Evolutionary conservation across 805 yeast species (phyloP).

Genomic region (Candida maesae): DNA sequence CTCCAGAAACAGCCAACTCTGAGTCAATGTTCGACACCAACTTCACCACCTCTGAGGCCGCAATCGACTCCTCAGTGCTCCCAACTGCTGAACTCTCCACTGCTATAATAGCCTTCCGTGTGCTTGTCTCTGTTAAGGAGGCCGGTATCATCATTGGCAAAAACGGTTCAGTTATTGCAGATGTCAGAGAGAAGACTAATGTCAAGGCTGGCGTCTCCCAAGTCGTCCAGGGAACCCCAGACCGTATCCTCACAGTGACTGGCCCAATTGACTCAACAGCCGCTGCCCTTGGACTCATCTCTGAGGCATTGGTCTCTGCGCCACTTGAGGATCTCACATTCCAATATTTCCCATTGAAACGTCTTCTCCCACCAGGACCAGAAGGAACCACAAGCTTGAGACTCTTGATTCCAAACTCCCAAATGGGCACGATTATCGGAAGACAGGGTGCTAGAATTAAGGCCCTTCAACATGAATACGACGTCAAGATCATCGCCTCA

Average conservation of each 20-base stretch:
- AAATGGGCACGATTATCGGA: constrained; percentile 87
- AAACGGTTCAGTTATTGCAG: constrained; percentile 73
- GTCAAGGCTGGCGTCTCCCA: constrained; percentile 87
- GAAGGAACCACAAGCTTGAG: constrained; percentile 58
- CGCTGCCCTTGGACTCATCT: constrained; percentile 64
- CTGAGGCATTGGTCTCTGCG: constrained; percentile 56
- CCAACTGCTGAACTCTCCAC: constrained; percentile 22
- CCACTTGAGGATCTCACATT: constrained; percentile 34
- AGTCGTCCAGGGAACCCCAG: constrained; percentile 74
- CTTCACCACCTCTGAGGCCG: constrained; percentile 16
- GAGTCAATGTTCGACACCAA: constrained; percentile 26
- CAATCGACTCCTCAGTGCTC: constrained; percentile 20
- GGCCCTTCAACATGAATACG: constrained; percentile 62
- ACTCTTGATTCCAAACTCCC: constrained; percentile 74
- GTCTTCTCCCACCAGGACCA: constrained; percentile 49
- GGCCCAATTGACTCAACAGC: constrained; percentile 71
- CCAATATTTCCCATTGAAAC: constrained; percentile 56
- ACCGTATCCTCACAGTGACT: constrained; percentile 74
- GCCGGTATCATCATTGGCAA: constrained; percentile 90
- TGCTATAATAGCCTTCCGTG: constrained; percentile 32
- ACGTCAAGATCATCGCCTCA: constrained; percentile 82
- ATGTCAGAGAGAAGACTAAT: constrained; percentile 66
- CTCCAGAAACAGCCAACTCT: constrained; percentile 12
- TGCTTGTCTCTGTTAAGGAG: constrained; percentile 77
- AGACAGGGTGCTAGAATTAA: constrained; percentile 78